Evolutionary conservation across 106 monocot species (phyloP).

Genomic region (Acorus calamus): DNA sequence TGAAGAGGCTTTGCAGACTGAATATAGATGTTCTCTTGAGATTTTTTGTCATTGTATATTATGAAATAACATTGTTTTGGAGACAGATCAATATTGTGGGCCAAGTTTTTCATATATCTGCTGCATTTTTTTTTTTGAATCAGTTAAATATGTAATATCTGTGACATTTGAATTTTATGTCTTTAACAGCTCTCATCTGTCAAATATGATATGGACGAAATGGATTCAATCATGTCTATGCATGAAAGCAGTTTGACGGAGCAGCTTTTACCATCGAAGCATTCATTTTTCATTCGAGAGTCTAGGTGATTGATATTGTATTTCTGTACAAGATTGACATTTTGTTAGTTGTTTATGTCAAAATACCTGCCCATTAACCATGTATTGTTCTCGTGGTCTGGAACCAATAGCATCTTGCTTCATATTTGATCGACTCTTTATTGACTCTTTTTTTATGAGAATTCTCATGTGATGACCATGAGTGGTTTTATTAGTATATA

Average conservation of each 20-base stretch:
- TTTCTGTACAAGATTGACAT: neutral
- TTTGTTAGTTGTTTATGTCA: neutral
- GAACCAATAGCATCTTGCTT: too few relatives aligned
- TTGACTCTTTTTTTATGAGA: too few relatives aligned
- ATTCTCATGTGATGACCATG: too few relatives aligned
- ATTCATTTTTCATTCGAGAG: conserved; percentile 70
- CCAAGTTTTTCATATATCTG: neutral
- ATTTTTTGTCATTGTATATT: too few relatives aligned
- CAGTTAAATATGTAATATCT: neutral
- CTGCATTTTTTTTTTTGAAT: neutral
- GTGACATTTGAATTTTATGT: neutral
- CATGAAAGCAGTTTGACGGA: conserved; percentile 45
- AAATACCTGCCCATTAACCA: neutral
- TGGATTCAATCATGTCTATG: conserved; percentile 51
- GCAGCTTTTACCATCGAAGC: conserved; percentile 53
- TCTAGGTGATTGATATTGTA: conserved; percentile 30
- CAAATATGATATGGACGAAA: conserved; percentile 73
- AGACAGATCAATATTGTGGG: too few relatives aligned
- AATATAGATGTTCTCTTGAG: too few relatives aligned
- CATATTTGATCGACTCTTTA: too few relatives aligned
- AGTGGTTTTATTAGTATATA: too few relatives aligned
- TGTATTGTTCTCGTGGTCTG: too few relatives aligned
- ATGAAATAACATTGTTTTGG: too few relatives aligned
- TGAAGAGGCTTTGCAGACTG: too few relatives aligned
- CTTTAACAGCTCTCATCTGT: conserved; percentile 63